These are phyloP conservation scores for Silene uniflora DNA, from an alignment of 148 eudicot species.

Conservation along the genomic window DNA sequence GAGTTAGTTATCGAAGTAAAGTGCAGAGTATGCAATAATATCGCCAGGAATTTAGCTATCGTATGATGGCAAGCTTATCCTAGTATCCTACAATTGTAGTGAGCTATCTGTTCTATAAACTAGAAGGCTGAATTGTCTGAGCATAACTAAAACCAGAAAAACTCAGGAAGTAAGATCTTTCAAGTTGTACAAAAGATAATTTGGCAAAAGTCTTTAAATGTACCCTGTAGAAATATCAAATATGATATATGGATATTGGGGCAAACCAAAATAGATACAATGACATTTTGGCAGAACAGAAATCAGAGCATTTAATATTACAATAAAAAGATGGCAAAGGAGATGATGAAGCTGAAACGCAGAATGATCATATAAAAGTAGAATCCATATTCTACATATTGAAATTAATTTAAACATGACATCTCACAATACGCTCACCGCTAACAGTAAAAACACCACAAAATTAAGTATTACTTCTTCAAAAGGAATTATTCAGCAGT, in stretches of 20 bases:
- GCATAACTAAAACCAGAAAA: conserved; percentile 1
- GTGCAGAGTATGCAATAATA: neutral
- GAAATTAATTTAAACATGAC: neutral
- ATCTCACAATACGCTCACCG: neutral
- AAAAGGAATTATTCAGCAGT: conserved; percentile 1
- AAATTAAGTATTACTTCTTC: neutral
- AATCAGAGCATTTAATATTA: neutral
- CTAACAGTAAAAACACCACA: neutral
- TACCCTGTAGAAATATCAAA: neutral
- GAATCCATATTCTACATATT: neutral
- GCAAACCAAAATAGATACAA: neutral
- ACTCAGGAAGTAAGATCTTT: neutral
- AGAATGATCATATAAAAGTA: neutral
- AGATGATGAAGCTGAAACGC: neutral
- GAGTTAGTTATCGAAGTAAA: neutral
- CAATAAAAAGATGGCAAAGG: neutral
- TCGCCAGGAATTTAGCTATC: neutral
- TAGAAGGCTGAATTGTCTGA: neutral
- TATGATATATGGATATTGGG: neutral
- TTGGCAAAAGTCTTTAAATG: neutral
- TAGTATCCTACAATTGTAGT: neutral
- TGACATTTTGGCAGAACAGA: neutral
- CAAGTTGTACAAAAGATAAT: neutral
- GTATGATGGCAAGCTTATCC: neutral
- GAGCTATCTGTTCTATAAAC: neutral